Conservation (phyloP, 148 eudicot species). For the Silene latifolia region DNA sequence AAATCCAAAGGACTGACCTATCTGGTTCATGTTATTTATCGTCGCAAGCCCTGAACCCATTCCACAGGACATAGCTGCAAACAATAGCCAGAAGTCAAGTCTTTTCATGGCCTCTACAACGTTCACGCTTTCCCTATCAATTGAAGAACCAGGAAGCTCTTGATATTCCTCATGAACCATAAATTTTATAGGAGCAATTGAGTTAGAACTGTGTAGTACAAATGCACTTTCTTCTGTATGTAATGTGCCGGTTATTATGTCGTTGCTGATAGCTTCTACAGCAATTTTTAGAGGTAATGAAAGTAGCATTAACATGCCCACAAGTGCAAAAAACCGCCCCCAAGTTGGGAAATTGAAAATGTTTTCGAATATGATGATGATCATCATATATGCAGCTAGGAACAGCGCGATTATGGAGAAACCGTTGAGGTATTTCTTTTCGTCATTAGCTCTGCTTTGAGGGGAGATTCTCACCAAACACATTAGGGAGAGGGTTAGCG, state of each 20-base stretch:
- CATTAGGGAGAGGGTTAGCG: slow-evolving; percentile 55
- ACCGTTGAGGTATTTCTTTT: slow-evolving; percentile 51
- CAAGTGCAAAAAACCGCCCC: slow-evolving; percentile 35
- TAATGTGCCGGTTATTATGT: slow-evolving; percentile 23
- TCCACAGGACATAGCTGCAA: slow-evolving; percentile 74
- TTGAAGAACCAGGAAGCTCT: slow-evolving; percentile 16
- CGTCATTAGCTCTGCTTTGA: slow-evolving; percentile 32
- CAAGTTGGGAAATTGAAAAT: slow-evolving; percentile 43
- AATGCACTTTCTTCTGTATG: background rate
- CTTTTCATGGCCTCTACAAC: slow-evolving; percentile 53
- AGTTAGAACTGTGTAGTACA: no score
- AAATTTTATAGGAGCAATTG: no score
- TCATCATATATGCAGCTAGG: slow-evolving; percentile 64
- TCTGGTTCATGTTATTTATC: slow-evolving; percentile 82
- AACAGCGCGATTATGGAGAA: slow-evolving; percentile 57
- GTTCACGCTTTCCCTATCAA: slow-evolving; percentile 35
- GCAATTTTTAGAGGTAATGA: slow-evolving; percentile 51
- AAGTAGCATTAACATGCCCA: slow-evolving; percentile 49
- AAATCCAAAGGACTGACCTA: slow-evolving; percentile 71
- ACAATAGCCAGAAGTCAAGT: slow-evolving; percentile 78
- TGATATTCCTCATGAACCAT: slow-evolving; percentile 2
- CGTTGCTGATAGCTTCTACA: slow-evolving; percentile 42
- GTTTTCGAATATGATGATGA: slow-evolving; percentile 56
- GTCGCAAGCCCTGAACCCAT: slow-evolving; percentile 93
- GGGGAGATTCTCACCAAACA: slow-evolving; percentile 44